phyloP scores from a whole-genome alignment of 768 basidiomycete species.

The Exsudoporus frostii region DNA sequence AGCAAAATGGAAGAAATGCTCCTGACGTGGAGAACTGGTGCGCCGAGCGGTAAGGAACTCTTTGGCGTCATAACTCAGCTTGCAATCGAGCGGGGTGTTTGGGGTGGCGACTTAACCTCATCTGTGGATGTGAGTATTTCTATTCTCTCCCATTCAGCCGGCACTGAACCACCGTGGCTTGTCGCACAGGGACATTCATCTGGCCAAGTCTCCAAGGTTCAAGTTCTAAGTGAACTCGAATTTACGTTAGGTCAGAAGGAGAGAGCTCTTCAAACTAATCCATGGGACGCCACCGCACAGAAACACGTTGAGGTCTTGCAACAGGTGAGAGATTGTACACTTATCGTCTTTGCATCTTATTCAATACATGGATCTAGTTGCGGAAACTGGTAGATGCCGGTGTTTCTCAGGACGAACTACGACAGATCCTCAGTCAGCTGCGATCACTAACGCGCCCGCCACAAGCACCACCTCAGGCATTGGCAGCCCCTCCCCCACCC shows the following conservation, averaged over 20 bases:
- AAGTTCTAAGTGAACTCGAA: constrained; percentile 81
- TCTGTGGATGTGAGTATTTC: constrained; percentile 37
- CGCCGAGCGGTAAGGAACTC: constrained; percentile 74
- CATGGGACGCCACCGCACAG: constrained; percentile 63
- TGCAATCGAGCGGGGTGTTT: constrained; percentile 81
- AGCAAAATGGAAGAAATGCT: constrained; percentile 99
- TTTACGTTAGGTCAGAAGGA: constrained; percentile 81
- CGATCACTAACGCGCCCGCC: constrained; percentile 53
- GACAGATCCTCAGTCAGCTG: constrained; percentile 70
- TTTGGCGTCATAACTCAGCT: constrained; percentile 81
- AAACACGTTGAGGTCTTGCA: constrained; percentile 76
- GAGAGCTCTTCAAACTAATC: constrained; percentile 65
- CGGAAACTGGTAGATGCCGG: constrained; percentile 73
- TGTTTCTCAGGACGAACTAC: constrained; percentile 75
- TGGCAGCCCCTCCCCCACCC: constrained; percentile 29
- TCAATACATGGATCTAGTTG: constrained; percentile 40
- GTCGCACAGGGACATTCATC: constrained; percentile 35
- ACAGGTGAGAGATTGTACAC: constrained; percentile 53
- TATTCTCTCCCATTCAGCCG: background rate
- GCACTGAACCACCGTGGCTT: constrained; percentile 5
- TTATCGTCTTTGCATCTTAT: background rate
- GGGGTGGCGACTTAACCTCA: constrained; percentile 54
- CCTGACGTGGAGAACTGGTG: constrained; percentile 88
- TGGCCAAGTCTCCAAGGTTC: constrained; percentile 61
- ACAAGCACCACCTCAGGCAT: constrained; percentile 32